A percentile compares a stretch with the other conserved stretches of the same genome.
Evolutionary conservation across 768 basidiomycete genomes (phyloP).

Genomic region (Austroboletus festivus): DNA sequence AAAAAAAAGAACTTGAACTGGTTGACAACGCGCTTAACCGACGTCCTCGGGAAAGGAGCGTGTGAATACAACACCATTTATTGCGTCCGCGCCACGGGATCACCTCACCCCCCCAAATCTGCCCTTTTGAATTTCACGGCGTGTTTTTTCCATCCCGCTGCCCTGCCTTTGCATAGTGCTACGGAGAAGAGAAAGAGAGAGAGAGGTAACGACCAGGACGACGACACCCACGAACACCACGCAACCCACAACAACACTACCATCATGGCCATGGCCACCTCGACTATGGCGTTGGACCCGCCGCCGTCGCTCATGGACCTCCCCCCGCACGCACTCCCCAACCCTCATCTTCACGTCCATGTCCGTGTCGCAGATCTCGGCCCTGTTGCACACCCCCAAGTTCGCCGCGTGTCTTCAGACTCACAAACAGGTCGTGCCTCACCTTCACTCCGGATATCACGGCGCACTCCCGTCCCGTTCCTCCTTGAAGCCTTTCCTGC

Average conservation of each 20-base stretch:
- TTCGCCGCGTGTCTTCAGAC: constrained; percentile 27
- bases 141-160: constrained; percentile 19
- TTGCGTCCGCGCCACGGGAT: constrained; percentile 12
- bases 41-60: constrained; percentile 18
- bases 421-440: constrained; percentile 26
- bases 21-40: constrained; percentile 10
- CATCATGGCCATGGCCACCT: constrained; percentile 17
- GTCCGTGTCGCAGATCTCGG: constrained; percentile 10
- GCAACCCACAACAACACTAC: constrained; percentile 1
- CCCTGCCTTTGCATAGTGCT: neutral
- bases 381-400: constrained; percentile 2
- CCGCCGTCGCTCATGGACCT: constrained; percentile 6
- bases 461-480: constrained; percentile 32
- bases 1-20: neutral
- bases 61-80: constrained; percentile 19
- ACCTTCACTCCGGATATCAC: constrained; percentile 25
- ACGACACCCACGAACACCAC: constrained; percentile 15
- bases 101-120: constrained; percentile 1
- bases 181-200: too few species aligned
- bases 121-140: constrained; percentile 12
- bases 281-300: constrained; percentile 20
- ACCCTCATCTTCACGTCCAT: constrained; percentile 7
- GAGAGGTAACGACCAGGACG: too few species aligned
- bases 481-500: constrained; percentile 38
- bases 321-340: constrained; percentile 16